Percentiles rank a stretch among this genome's conserved stretches.
Conservation (phyloP, 2,329 filamentous ascomycete species). For the Colletotrichum spinosum region DNA sequence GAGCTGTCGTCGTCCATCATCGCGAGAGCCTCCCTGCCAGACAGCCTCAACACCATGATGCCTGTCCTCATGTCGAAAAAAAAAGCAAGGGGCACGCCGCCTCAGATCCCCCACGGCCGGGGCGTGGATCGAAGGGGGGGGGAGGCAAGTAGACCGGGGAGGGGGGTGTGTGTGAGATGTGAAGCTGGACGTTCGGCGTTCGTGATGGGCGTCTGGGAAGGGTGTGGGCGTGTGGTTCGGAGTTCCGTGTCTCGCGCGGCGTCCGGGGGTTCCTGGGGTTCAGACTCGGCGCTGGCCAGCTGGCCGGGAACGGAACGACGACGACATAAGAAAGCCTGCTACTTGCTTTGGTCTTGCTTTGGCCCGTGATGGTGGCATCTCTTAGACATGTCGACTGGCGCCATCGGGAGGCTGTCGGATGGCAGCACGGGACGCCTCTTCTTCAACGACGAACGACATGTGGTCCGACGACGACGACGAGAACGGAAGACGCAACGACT, state of each 20-base stretch:
- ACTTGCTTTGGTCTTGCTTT: conserved; percentile 21
- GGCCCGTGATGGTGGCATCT: too few species aligned
- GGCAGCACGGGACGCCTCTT: conserved; percentile 21
- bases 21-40: conserved; percentile 30
- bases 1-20: conserved; percentile 1
- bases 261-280: conserved; percentile 12
- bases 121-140: conserved; percentile 12
- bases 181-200: conserved; percentile 27
- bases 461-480: conserved; percentile 14
- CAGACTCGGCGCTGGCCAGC: conserved; percentile 29
- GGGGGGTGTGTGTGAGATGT: not conserved
- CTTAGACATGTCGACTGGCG: conserved; percentile 3
- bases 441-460: conserved; percentile 33
- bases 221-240: conserved; percentile 20
- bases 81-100: conserved; percentile 28
- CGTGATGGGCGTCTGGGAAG: not conserved
- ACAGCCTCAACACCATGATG: conserved; percentile 15
- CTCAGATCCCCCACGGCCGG: conserved; percentile 14
- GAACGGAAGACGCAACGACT: conserved; percentile 17
- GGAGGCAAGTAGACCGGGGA: not conserved
- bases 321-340: not conserved
- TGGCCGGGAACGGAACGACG: conserved; percentile 13
- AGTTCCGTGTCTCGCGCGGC: conserved; percentile 35
- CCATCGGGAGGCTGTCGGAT: conserved; percentile 13
- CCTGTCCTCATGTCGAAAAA: conserved; percentile 21